Evolutionary conservation across 805 yeast genomes (phyloP).

Genomic region (Nakazawaea ernobii): DNA sequence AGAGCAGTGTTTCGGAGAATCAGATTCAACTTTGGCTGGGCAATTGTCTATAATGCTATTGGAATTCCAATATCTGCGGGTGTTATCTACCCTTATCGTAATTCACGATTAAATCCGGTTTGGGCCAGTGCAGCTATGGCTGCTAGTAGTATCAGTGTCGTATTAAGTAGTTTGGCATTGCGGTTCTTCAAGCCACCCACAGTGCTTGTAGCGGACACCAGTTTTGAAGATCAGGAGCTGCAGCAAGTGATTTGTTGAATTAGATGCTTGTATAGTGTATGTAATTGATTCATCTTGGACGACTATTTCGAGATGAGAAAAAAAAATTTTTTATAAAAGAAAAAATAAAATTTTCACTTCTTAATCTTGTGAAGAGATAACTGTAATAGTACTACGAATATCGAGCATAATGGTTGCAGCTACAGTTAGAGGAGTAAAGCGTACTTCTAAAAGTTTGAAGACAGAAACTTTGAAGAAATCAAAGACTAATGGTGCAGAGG

Average conservation of each 20-base stretch:
- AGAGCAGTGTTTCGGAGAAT: slow-evolving; percentile 46
- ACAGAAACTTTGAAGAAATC: slow-evolving; percentile 1
- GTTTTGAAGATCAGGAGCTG: not conserved
- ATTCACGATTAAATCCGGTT: slow-evolving; percentile 52
- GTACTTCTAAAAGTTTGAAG: not conserved
- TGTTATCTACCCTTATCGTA: slow-evolving; percentile 49
- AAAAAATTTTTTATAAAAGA: not conserved
- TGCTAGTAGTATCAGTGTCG: slow-evolving; percentile 50
- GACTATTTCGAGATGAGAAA: slow-evolving; percentile 3
- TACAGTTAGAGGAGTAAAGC: slow-evolving; percentile 2
- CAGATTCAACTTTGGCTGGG: slow-evolving; percentile 55
- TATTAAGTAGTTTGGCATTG: slow-evolving; percentile 48
- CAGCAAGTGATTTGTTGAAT: not conserved
- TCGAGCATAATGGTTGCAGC: slow-evolving; percentile 7
- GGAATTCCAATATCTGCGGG: slow-evolving; percentile 68
- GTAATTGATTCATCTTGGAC: not conserved
- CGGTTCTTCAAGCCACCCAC: slow-evolving; percentile 37
- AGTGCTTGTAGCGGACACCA: slow-evolving; percentile 6
- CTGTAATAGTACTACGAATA: not conserved
- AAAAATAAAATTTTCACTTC: slow-evolving; percentile 7
- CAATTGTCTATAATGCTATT: slow-evolving; percentile 47
- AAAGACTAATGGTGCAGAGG: slow-evolving; percentile 2
- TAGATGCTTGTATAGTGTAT: not conserved
- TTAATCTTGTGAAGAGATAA: not conserved
- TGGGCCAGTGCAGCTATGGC: slow-evolving; percentile 72